A percentile compares a stretch with the other conserved stretches of the same genome.
phyloP scores from a whole-genome alignment of 306 rosid genomes.

The Cucurbita argyrosperma region DNA sequence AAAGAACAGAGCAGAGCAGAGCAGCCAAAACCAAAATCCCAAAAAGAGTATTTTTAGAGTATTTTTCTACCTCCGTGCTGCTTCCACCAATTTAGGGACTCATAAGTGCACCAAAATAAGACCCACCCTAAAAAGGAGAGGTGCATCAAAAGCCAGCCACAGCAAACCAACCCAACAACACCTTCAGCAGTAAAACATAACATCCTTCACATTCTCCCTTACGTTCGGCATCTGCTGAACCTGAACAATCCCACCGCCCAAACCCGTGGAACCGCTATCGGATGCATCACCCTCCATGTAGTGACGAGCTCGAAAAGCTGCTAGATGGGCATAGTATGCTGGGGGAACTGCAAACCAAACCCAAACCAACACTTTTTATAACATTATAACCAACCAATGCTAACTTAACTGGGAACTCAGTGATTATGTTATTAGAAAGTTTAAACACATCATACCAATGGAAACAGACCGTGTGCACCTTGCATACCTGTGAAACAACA shows the following conservation, averaged over 20 bases:
- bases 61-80: too few relatives aligned
- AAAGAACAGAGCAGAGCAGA: too few relatives aligned
- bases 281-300: slow-evolving; percentile 19
- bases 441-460: slow-evolving; percentile 10
- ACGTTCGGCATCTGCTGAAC: slow-evolving; percentile 12
- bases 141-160: neutral
- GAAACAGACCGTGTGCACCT: slow-evolving; percentile 43
- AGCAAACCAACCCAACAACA: neutral
- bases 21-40: too few relatives aligned
- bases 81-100: too few relatives aligned
- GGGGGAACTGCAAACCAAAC: slow-evolving; percentile 27
- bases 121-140: too few relatives aligned
- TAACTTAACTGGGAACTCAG: neutral
- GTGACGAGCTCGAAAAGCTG: slow-evolving; percentile 19
- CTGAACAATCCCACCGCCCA: neutral
- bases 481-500: slow-evolving; percentile 19
- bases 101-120: too few relatives aligned
- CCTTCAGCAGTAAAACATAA: slow-evolving; percentile 26
- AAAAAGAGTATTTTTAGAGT: too few relatives aligned
- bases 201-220: slow-evolving; percentile 20
- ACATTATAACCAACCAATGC: neutral
- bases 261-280: slow-evolving; percentile 5
- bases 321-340: slow-evolving; percentile 22
- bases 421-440: neutral
- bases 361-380: neutral